These are phyloP conservation scores for Verticillium albo-atrum DNA, from an alignment of 2,329 filamentous ascomycete species.

Conservation along the genomic window DNA sequence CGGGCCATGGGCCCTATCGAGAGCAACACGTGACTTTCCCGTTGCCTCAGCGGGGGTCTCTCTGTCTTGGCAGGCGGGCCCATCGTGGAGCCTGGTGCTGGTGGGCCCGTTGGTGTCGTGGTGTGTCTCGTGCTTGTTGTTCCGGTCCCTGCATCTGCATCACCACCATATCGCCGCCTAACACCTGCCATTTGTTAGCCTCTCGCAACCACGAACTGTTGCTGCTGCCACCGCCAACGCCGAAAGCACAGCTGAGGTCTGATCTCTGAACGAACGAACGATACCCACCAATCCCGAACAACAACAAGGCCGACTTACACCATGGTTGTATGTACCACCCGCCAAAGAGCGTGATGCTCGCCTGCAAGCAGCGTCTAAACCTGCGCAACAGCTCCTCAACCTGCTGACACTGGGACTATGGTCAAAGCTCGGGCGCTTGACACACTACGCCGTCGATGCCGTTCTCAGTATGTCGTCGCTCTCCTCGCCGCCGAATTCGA, in stretches of 20 bases:
- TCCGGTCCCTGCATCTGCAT: not conserved
- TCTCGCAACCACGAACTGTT: not conserved
- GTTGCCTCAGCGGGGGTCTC: not conserved
- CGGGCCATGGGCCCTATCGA: not conserved
- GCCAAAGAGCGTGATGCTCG: not conserved
- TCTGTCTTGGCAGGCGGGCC: not conserved
- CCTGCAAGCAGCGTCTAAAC: constrained; percentile 33
- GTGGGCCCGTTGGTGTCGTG: not conserved
- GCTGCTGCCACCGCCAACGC: not conserved
- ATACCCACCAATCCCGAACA: not conserved
- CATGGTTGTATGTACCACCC: not conserved
- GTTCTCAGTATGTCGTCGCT: constrained; percentile 66
- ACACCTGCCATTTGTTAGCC: not conserved
- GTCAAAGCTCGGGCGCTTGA: constrained; percentile 84
- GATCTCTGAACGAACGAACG: not conserved
- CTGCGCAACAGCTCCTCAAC: constrained; percentile 53
- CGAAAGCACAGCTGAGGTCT: not conserved
- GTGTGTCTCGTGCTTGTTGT: not conserved
- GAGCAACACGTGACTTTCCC: not conserved
- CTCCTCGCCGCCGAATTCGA: not conserved
- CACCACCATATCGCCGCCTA: not conserved
- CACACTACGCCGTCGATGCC: constrained; percentile 94
- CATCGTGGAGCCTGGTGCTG: not conserved
- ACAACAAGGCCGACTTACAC: not conserved
- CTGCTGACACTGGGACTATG: constrained; percentile 64